phyloP scores from a whole-genome alignment of 202 grass and related monocot species.

The Elaeis oleifera region DNA sequence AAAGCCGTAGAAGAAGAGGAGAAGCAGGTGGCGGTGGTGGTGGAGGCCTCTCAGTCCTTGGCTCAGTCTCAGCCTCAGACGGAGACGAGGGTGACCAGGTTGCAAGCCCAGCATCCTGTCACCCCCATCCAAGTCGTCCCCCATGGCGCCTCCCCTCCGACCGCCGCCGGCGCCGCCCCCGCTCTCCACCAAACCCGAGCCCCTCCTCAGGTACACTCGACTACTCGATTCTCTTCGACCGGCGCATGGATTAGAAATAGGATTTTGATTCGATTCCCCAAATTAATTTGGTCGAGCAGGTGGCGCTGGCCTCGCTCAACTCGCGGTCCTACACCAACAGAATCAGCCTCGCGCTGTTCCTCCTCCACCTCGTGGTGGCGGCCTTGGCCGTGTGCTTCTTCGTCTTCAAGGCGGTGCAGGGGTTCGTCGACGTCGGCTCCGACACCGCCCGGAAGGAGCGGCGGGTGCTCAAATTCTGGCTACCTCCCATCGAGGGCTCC shows the following conservation, averaged over 20 bases:
- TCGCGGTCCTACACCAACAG: slow-evolving; percentile 74
- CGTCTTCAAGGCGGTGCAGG: slow-evolving; percentile 44
- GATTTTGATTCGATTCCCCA: too few relatives aligned
- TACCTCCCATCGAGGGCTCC: slow-evolving; percentile 69
- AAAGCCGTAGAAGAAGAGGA: slow-evolving; percentile 10
- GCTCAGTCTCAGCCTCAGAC: neutral
- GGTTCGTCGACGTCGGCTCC: slow-evolving; percentile 31
- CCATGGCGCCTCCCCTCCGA: slow-evolving; percentile 32
- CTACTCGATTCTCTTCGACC: too few relatives aligned
- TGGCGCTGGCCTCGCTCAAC: slow-evolving; percentile 40
- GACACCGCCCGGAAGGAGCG: slow-evolving; percentile 27
- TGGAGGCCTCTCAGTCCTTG: neutral
- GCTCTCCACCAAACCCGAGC: slow-evolving; percentile 37
- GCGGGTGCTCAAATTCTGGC: slow-evolving; percentile 58
- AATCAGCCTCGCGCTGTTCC: slow-evolving; percentile 63
- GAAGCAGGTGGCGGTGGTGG: slow-evolving; percentile 32
- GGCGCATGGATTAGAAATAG: too few relatives aligned
- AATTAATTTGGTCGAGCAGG: slow-evolving; percentile 26
- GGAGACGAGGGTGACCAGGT: slow-evolving; percentile 29
- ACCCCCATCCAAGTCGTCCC: slow-evolving; percentile 72
- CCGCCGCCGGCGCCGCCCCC: slow-evolving; percentile 45
- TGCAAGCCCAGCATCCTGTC: slow-evolving; percentile 59
- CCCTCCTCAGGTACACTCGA: slow-evolving; percentile 33
- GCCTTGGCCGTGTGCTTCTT: slow-evolving; percentile 51
- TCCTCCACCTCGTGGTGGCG: slow-evolving; percentile 47